These are phyloP conservation scores for Gremmenia infestans DNA, from an alignment of 2,329 filamentous ascomycete species.

Conservation along the genomic window DNA sequence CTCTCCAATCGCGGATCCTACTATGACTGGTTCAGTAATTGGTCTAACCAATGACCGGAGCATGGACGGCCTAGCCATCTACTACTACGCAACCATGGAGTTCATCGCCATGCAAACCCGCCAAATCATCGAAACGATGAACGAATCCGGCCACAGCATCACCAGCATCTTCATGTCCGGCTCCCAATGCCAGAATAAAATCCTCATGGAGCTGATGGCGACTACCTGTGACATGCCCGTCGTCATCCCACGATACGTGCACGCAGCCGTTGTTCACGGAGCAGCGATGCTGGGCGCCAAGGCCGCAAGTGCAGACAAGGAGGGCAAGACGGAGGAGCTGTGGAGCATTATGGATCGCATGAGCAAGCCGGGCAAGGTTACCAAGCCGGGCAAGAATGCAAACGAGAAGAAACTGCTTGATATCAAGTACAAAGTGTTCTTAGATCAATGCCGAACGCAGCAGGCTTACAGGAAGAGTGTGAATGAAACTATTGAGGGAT, in stretches of 20 bases:
- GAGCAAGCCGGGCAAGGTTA: slow-evolving; percentile 85
- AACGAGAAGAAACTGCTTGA: slow-evolving; percentile 75
- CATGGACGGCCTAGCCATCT: slow-evolving; percentile 78
- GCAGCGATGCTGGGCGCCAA: slow-evolving; percentile 97
- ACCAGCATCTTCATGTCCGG: slow-evolving; percentile 98
- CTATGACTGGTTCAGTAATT: slow-evolving; percentile 86
- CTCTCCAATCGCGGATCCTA: slow-evolving; percentile 85
- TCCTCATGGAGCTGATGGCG: slow-evolving; percentile 87
- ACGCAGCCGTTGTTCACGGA: slow-evolving; percentile 95
- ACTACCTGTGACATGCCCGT: slow-evolving; percentile 90
- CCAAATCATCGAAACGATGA: slow-evolving; percentile 95
- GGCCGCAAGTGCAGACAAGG: slow-evolving; percentile 76
- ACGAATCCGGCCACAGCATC: slow-evolving; percentile 80
- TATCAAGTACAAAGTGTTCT: slow-evolving; percentile 92
- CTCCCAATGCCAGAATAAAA: slow-evolving; percentile 91
- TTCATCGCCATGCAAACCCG: slow-evolving; percentile 96
- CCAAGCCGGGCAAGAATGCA: slow-evolving; percentile 66
- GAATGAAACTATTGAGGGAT: slow-evolving; percentile 52
- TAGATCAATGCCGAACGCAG: slow-evolving; percentile 86
- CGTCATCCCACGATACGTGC: slow-evolving; percentile 86
- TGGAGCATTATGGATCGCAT: slow-evolving; percentile 98
- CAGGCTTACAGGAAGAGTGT: slow-evolving; percentile 75
- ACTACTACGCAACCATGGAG: slow-evolving; percentile 96
- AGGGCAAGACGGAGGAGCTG: slow-evolving; percentile 76
- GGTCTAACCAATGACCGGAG: slow-evolving; percentile 84